Base-by-base conservation (phyloP, 148 eudicot species). In the Nepenthes mirabilis region DNA sequence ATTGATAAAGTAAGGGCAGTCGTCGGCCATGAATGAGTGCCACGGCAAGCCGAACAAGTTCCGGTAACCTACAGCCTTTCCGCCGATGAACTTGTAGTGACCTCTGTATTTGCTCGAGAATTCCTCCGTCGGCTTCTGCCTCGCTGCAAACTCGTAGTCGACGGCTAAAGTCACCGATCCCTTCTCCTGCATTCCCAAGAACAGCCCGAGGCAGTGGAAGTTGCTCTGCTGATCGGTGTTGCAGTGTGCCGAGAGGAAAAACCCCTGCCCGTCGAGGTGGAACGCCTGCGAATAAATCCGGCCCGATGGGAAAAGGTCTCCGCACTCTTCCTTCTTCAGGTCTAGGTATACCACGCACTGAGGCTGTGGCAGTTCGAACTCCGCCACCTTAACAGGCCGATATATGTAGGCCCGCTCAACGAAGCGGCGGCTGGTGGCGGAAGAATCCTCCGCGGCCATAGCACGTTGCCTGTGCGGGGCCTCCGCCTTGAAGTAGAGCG, bases 191-290 rank as follows among this genome's bases (percentile, higher is more conserved):
- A 90, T 90, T 50, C 97, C 97, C 13, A 90, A 68, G 71, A 89
- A 89, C 36, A 89, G 67, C 61, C 96, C 96, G 9, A 89, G 86
- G 59, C 96, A 89, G 55, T 89, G 90, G 70, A 78, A 83, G 2
- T 90, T 73, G 80, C 87, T 86, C 61, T 86, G 96, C 50, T 89
- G 96, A 65, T 89, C 96, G 90, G 83, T 83, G 74, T 89, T 89
- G 74, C 96, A 89, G 64, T 89, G 96, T 33, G 96, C 96, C 0
- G 96, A 89, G 12, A 89, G 79, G 68, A 89, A 89, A 68, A 89
- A 89, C 11, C 96, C 96, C 74, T 89, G 96, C n/a, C 96, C 96
- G 5, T 94, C 96, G 49, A 89, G 75, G 70, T 89, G 96, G 59
- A 89, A 89, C n/a, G 96, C 96, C 60, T 89, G 96, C 33, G 96